Evolutionary conservation across 371 early-diverging fungal genomes (phyloP), one percentile per base, ranked within the genome.

Genomic region (Mucor circinelloides): DNA sequence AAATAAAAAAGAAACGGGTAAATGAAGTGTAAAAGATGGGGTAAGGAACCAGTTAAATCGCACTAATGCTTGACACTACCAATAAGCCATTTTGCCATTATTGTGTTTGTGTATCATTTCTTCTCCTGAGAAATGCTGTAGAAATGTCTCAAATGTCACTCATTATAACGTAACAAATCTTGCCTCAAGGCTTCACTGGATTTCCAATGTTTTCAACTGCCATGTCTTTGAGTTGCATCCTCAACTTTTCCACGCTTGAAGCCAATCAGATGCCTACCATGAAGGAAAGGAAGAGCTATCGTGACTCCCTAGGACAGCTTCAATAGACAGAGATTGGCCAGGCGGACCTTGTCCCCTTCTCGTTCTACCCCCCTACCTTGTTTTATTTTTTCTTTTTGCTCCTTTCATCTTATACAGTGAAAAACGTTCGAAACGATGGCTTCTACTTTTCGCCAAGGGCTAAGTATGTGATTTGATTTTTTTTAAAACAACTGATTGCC

Each of bases 381-480:
- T 54, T 55, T 21, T 52, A 34, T 50, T 36, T 64, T 63, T 64
- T 27, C 40, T 25, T 38, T 56, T 55, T 15, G 6, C 15, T 28
- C 31, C n/a, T 55, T 36, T 52, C 17, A 44, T 13, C 36, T 7
- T 8, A 36, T 13, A 13, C 36, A 36, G 36, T 13, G 21, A 2
- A 55, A 3, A 17, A 13, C 44, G 40, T 57, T 32, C 3, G 19
- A 50, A 42, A 34, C 21, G 60, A 80, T 80, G 80, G 62, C 75
- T 57, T 64, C 77, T 15, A 64, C 72, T 55, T 77, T 81, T 60
- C 77, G 79, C 38, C 82, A 81, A 69, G 82, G 82, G 68, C 68
- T 79, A 46, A 81, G 82, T 81, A 81, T 57, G 75, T 71, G 38
- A 36, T 54, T 34, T 12, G 42, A 25, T 42, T 65, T 60, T 21